phyloP scores from a whole-genome alignment of 202 grass and related monocot genomes.

The Setaria italica region DNA sequence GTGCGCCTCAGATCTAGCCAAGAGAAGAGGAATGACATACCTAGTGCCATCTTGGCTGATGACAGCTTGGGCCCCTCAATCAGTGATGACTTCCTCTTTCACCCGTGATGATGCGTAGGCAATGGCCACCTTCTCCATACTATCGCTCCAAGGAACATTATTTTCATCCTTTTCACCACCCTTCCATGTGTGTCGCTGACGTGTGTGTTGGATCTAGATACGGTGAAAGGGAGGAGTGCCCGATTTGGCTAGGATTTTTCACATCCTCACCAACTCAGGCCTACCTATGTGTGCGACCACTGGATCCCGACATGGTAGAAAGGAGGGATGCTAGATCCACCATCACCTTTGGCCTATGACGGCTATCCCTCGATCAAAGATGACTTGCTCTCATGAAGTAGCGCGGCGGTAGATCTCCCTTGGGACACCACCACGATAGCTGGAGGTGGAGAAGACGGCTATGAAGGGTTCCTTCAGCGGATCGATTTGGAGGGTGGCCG shows the following conservation, averaged over 20 bases:
- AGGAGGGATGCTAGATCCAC: neutral
- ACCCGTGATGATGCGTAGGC: neutral
- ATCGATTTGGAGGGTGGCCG: neutral
- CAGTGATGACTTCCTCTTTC: neutral
- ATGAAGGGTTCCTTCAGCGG: neutral
- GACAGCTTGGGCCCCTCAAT: neutral
- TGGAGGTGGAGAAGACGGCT: neutral
- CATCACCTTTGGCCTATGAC: neutral
- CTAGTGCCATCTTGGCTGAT: neutral
- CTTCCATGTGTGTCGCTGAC: neutral
- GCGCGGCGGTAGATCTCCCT: neutral
- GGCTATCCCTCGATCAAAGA: neutral
- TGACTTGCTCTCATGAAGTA: neutral
- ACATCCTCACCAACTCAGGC: neutral
- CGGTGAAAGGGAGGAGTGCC: neutral
- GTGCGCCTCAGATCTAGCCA: neutral
- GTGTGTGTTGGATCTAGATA: neutral
- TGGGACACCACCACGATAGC: neutral
- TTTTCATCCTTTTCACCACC: neutral
- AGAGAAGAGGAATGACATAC: neutral
- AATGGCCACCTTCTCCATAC: neutral
- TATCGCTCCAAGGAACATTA: neutral
- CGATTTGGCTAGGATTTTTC: neutral
- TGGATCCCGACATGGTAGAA: neutral
- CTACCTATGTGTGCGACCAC: neutral